phyloP scores from a whole-genome alignment of 1,284 basidiomycete genomes.

The Ustilago shanxiensis region DNA sequence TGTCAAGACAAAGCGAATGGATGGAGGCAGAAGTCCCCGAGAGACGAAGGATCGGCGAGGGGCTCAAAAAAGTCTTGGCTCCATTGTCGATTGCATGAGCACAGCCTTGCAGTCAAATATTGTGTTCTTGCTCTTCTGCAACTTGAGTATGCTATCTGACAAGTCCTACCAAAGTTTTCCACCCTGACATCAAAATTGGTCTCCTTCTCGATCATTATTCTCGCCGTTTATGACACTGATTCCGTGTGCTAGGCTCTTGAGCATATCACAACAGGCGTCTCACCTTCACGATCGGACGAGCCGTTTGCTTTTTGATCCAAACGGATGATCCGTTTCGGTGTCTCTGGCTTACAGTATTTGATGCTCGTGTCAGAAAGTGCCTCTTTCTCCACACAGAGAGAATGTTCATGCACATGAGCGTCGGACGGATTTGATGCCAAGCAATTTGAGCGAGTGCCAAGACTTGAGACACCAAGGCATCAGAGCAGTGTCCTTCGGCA shows the following conservation, averaged over 20 bases:
- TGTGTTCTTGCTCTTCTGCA: background rate
- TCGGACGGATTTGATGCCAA: constrained; percentile 8
- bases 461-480: background rate
- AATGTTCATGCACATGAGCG: constrained; percentile 6
- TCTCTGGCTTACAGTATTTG: background rate
- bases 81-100: constrained; percentile 7
- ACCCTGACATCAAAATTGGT: background rate
- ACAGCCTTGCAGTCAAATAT: constrained; percentile 17
- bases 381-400: constrained; percentile 1
- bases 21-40: background rate
- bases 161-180: too few species aligned
- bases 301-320: constrained; percentile 2
- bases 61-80: constrained; percentile 40
- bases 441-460: constrained; percentile 9
- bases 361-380: background rate
- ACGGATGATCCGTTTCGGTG: background rate
- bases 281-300: background rate
- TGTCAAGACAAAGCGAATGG: background rate
- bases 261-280: background rate
- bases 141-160: background rate
- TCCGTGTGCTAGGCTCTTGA: background rate
- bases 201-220: background rate
- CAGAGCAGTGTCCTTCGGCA: background rate
- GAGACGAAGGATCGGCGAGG: constrained; percentile 39
- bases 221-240: background rate